Evolutionary conservation across 805 yeast genomes (phyloP), one percentile per base, ranked within the genome.

Genomic region (Saccharomycopsis synnaedendra): DNA sequence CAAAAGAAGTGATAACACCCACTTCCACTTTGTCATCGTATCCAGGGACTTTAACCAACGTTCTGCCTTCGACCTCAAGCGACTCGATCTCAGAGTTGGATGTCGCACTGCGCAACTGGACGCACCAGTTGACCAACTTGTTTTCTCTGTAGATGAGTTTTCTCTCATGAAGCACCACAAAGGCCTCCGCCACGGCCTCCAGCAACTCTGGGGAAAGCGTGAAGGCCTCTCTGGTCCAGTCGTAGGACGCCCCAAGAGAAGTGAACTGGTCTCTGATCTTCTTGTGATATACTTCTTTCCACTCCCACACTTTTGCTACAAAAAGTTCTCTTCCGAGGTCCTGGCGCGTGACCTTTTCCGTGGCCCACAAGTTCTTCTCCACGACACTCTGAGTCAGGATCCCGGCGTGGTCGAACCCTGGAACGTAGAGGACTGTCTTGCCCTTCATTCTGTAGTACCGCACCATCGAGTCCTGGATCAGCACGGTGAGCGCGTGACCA

Each of bases 341-440:
- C 65, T 93, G 96, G 70, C 97, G 84, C 45, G 97, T 88, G 63
- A 82, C 75, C 68, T 81, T 76, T 60, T 86, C 86, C 56, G 78
- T 77, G 47, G 87, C 85, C 95, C 95, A 87, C 38, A 93, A 66
- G 71, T 82, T 89, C 68, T 93, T 93, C 70, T 93, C 98, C 54
- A 93, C 97, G 56, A 93, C 97, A 11, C 96, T 85, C 68, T 93
- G 98, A 7, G 98, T 93, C 41, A 96, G 95, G 65, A 93, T 93
- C 75, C 98, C 98, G 36, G 98, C 98, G 63, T 93, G 98, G 68
- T 93, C 98, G 61, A 93, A 93, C 42, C 98, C 98, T 43, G 97
- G 97, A 49, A 93, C 65, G 67, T 83, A 93, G 54, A 93, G 70
- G 9, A 88, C 89, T 47, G 97, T 88, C 67, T 86, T 85, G 47